Conservation (phyloP, 495 filamentous ascomycete species). For the Parathielavia hyrcaniae region DNA sequence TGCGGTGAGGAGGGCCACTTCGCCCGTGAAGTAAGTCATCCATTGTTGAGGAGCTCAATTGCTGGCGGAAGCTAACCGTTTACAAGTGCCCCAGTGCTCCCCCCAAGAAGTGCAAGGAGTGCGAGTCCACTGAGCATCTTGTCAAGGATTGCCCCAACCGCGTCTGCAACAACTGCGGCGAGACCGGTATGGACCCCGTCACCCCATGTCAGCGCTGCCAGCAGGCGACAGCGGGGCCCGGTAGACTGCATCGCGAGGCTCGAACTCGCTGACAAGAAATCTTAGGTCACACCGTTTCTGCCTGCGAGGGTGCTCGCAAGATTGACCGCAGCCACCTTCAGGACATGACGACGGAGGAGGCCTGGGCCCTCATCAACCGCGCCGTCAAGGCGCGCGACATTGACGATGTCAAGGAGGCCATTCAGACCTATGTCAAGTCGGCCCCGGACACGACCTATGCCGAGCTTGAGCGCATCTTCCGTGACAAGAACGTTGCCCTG, state of each 20-base stretch:
- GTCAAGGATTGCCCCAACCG: constrained; percentile 60
- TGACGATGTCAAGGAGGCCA: constrained; percentile 64
- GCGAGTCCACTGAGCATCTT: constrained; percentile 61
- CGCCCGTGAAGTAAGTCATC: too few species aligned
- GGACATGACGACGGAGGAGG: constrained; percentile 55
- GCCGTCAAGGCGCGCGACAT: constrained; percentile 62
- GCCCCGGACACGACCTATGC: constrained; percentile 57
- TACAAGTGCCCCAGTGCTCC: constrained; percentile 57
- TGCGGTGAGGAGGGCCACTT: constrained; percentile 71
- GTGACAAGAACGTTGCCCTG: constrained; percentile 52
- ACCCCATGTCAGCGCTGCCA: too few species aligned
- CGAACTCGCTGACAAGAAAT: constrained; percentile 7
- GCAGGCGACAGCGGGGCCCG: too few species aligned
- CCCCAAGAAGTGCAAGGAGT: constrained; percentile 62
- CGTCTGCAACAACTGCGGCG: constrained; percentile 68
- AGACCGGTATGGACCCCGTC: constrained; percentile 51
- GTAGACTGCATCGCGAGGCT: background rate
- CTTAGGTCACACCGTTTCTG: constrained; percentile 56
- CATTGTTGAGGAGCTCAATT: too few species aligned
- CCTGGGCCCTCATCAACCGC: constrained; percentile 61
- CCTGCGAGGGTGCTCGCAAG: constrained; percentile 65
- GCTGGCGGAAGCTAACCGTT: too few species aligned
- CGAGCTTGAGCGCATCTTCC: constrained; percentile 71
- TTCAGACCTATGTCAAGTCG: constrained; percentile 70
- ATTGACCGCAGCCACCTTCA: constrained; percentile 57